A percentile compares a stretch with the other conserved stretches of the same genome.
phyloP scores from a whole-genome alignment of 2,329 filamentous ascomycete species.

The Sporothrix sp. region DNA sequence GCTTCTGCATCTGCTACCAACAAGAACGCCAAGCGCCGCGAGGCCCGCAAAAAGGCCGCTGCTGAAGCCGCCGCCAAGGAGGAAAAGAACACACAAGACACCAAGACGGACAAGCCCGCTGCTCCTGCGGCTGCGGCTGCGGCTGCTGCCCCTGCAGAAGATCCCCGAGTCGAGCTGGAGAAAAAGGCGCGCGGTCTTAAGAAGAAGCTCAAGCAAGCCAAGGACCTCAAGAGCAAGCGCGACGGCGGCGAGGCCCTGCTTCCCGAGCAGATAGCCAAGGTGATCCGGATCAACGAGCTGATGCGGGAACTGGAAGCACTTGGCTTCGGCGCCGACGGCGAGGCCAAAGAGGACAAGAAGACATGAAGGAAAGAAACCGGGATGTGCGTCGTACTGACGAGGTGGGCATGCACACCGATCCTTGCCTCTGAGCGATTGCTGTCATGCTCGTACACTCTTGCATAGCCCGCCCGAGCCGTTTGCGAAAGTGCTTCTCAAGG shows the following conservation, averaged over 20 bases:
- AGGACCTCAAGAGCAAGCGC: constrained; percentile 83
- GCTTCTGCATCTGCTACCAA: constrained; percentile 41
- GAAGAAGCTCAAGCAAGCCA: constrained; percentile 92
- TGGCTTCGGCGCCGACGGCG: constrained; percentile 66
- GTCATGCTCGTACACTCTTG: too few species aligned
- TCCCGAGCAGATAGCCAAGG: constrained; percentile 93
- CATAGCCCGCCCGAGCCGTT: too few species aligned
- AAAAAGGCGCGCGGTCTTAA: constrained; percentile 87
- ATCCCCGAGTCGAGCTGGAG: constrained; percentile 62
- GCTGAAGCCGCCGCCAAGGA: constrained; percentile 13
- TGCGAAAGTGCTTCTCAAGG: too few species aligned
- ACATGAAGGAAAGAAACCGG: neutral
- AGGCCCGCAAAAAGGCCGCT: constrained; percentile 41
- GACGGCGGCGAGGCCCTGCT: constrained; percentile 73
- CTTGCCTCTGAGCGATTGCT: too few species aligned
- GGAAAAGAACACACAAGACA: constrained; percentile 26
- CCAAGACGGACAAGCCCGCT: constrained; percentile 47
- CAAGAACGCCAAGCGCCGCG: constrained; percentile 79
- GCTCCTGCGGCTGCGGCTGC: constrained; percentile 22
- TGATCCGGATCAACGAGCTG: constrained; percentile 93
- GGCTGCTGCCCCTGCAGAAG: constrained; percentile 10
- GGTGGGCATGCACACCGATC: too few species aligned
- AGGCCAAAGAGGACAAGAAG: constrained; percentile 2
- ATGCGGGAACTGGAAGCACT: constrained; percentile 77
- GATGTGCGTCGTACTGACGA: neutral